phyloP scores from a whole-genome alignment of 2,329 filamentous ascomycete genomes.

The Talaromyces amestolkiae region DNA sequence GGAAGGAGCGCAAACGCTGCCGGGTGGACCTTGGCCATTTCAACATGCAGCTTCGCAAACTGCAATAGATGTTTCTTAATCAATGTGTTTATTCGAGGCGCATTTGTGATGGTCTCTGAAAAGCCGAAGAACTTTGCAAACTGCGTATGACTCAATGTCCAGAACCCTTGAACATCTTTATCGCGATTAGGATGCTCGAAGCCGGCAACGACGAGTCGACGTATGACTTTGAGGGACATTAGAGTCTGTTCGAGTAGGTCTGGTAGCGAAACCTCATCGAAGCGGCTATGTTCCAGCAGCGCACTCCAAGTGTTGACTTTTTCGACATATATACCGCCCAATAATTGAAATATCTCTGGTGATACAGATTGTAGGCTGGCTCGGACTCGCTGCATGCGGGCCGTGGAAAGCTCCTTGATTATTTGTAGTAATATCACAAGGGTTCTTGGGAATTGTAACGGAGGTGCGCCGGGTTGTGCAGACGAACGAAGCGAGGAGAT shows the following conservation, averaged over 20 bases:
- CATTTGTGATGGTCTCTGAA: constrained; percentile 55
- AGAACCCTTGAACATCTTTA: constrained; percentile 72
- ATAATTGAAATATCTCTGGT: constrained; percentile 77
- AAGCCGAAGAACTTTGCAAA: constrained; percentile 72
- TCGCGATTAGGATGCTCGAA: constrained; percentile 83
- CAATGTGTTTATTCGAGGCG: constrained; percentile 56
- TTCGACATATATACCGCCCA: constrained; percentile 74
- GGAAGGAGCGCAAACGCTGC: constrained; percentile 80
- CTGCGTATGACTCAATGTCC: constrained; percentile 73
- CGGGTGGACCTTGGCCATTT: constrained; percentile 76
- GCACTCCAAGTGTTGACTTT: constrained; percentile 68
- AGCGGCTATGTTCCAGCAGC: constrained; percentile 57
- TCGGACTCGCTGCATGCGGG: constrained; percentile 70
- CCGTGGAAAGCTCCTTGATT: constrained; percentile 85
- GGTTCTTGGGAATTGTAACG: constrained; percentile 66
- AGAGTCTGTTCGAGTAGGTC: constrained; percentile 74
- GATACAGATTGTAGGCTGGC: constrained; percentile 73
- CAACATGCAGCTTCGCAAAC: constrained; percentile 85
- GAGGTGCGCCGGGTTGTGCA: constrained; percentile 53
- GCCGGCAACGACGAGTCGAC: constrained; percentile 74
- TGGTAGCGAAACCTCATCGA: constrained; percentile 58
- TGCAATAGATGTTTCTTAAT: constrained; percentile 87
- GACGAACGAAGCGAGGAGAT: constrained; percentile 63
- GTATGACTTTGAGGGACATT: constrained; percentile 72
- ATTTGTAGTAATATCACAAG: constrained; percentile 78